Evolutionary conservation across 1,284 basidiomycete genomes (phyloP), one percentile per base, ranked within the genome.

Genomic region (Cystobasidiaceae sp.): DNA sequence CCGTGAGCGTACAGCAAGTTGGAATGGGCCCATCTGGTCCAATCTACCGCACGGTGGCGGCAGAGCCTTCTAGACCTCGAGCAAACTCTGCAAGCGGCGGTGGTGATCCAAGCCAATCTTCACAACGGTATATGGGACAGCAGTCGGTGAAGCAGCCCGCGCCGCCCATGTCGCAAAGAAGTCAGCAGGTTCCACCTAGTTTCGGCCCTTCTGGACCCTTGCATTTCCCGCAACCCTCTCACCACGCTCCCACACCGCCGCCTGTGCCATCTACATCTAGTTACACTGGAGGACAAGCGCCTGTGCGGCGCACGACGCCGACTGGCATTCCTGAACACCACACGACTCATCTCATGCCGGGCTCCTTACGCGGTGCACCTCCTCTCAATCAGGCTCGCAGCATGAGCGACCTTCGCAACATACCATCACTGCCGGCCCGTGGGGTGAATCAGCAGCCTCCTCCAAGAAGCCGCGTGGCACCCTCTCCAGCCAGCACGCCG

Each of bases 381-480:
- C 25, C 17, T 28, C 17, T 50, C 15, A 33, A 41, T 32, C 34
- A 21, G 6, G 49, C 43, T 19, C 37, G 43, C 23, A 62, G 60
- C 27, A 54, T 62, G 60, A 50, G 49, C 23, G 49, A 62, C 34
- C 49, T 62, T 23, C 33, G 50, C 19, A 32, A 44, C 21, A 45
- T 27, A 17, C 45, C 58, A 25, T 25, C 58, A 3, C n/a, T n/a
- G n/a, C n/a, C n/a, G n/a, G n/a, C n/a, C n/a, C n/a, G n/a, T n/a
- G n/a, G n/a, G n/a, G n/a, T n/a, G n/a, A 32, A 25, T 34, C 37
- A 48, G 45, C 41, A n/a, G 21, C 19, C 43, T 21, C 23, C 43
- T 5, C 45, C 27, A 32, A 50, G 34, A 11, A 23, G 50, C 19
- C 50, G 50, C 4, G 41, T 32, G 11, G 50, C 33, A 4, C 32